phyloP scores from a whole-genome alignment of 2,329 filamentous ascomycete species.

The Arthrinium phaeospermum region DNA sequence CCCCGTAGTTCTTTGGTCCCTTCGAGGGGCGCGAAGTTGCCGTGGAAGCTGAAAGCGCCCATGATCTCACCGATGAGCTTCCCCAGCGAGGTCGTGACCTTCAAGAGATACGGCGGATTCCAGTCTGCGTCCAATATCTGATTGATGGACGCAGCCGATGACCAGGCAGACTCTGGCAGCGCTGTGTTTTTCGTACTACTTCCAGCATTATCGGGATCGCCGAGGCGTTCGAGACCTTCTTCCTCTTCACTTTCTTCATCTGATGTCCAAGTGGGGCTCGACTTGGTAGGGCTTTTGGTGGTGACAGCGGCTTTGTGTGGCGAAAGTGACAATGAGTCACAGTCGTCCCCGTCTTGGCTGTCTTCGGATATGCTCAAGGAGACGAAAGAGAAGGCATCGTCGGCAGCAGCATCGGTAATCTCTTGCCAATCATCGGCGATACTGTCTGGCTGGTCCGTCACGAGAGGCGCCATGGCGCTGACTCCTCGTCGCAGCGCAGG shows the following conservation, averaged over 20 bases:
- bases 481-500: background rate
- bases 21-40: background rate
- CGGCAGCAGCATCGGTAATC: conserved; percentile 23
- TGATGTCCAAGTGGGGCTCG: conserved; percentile 1
- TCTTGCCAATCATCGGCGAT: conserved; percentile 38
- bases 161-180: background rate
- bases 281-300: background rate
- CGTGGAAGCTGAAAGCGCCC: background rate
- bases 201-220: background rate
- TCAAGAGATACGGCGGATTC: conserved; percentile 22
- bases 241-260: background rate
- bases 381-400: conserved; percentile 33
- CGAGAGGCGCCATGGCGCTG: background rate
- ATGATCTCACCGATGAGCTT: conserved; percentile 26
- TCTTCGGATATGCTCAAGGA: conserved; percentile 33
- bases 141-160: background rate
- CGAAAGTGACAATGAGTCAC: background rate
- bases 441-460: background rate
- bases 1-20: conserved; percentile 15
- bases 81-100: conserved; percentile 21
- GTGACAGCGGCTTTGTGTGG: background rate
- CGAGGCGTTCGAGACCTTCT: background rate
- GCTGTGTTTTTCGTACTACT: too few species aligned
- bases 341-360: conserved; percentile 19
- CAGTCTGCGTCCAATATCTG: conserved; percentile 21